Conservation (phyloP, 176 grass and related monocot species). For the Oryza officinalis region DNA sequence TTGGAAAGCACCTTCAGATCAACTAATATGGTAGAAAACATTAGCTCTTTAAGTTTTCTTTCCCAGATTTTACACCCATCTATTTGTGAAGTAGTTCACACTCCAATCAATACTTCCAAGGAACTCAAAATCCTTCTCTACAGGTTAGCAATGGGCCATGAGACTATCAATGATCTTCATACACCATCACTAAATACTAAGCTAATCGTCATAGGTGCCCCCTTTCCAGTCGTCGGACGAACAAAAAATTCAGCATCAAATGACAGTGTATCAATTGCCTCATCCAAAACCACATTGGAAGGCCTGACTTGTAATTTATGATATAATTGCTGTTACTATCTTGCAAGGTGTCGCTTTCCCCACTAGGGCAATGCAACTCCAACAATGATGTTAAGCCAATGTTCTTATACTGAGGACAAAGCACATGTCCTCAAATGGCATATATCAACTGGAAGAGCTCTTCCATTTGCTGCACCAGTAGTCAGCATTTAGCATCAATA, state of each 20-base stretch:
- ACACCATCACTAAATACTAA: conserved; percentile 37
- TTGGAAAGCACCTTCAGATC: conserved; percentile 36
- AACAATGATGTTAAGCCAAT: conserved; percentile 38
- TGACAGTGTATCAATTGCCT: conserved; percentile 2
- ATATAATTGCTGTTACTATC: conserved; percentile 30
- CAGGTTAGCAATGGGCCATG: conserved; percentile 34
- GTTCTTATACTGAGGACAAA: conserved; percentile 49
- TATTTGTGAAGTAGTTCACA: conserved; percentile 21
- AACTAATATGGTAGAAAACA: conserved; percentile 41
- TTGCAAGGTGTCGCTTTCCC: conserved; percentile 31
- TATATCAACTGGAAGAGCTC: conserved; percentile 28
- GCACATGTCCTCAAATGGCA: conserved; percentile 28
- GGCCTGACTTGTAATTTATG: conserved; percentile 36
- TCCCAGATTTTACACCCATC: conserved; percentile 31
- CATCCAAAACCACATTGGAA: conserved; percentile 39
- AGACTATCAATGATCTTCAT: conserved; percentile 30
- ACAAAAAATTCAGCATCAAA: conserved; percentile 13
- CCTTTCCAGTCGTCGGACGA: conserved; percentile 28
- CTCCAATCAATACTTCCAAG: conserved; percentile 32
- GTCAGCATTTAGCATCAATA: conserved; percentile 34
- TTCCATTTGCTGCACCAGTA: conserved; percentile 20
- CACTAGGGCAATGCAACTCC: conserved; percentile 17
- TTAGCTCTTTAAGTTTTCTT: conserved; percentile 30
- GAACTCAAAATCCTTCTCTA: conserved; percentile 38
- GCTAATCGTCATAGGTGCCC: conserved; percentile 27